Base-by-base conservation (phyloP, 495 filamentous ascomycete genomes). In the Neurospora sp. region DNA sequence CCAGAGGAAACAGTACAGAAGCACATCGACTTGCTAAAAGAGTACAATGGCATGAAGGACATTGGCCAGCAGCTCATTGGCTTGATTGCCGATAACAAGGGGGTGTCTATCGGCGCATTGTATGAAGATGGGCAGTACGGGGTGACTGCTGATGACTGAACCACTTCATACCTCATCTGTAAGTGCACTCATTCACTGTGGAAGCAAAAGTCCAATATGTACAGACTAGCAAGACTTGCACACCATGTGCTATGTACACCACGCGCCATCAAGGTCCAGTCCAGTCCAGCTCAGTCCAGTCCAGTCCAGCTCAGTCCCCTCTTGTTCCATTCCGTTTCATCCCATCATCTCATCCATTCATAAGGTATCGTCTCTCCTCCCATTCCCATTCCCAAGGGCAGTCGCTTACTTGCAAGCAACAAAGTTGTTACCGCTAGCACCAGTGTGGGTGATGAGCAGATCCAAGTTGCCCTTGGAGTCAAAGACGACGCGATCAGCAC, bases 1-100 rank as follows among this genome's bases (percentile, higher is more conserved):
- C 46, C 76, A 12, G 74, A 76, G 16, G 22, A 31, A 27, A 78
- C 75, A 0, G 88, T 93, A 37, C 85, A 89, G 69, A 83, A 79
- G 8, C 91, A 94, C 79, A 93, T 93, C 75, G 83, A 82, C 72
- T 84, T 90, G 1, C 82, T 95, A 8, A 91, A 93, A 76, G 83
- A 89, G 70, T 94, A 94, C 84, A 95, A 95, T 79, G 92, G 93
- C 74, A 89, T 94, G 76, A 88, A 89, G 69, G 92, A 94, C 78
- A 81, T 91, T 3, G 92, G 87, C 0, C 89, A 90, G 78, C 91
- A 91, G 0, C 77, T 95, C 20, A 89, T 93, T 81, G 91, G 91
- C 0, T 76, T 94, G 69, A 87, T 95, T 77, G 92, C 92, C 3
- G 92, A 95, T 46, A 85, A 87, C 66, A 80, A 88, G 22, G 91